Conservation (phyloP, 2,329 filamentous ascomycete species). For the Aspergillus persii region DNA sequence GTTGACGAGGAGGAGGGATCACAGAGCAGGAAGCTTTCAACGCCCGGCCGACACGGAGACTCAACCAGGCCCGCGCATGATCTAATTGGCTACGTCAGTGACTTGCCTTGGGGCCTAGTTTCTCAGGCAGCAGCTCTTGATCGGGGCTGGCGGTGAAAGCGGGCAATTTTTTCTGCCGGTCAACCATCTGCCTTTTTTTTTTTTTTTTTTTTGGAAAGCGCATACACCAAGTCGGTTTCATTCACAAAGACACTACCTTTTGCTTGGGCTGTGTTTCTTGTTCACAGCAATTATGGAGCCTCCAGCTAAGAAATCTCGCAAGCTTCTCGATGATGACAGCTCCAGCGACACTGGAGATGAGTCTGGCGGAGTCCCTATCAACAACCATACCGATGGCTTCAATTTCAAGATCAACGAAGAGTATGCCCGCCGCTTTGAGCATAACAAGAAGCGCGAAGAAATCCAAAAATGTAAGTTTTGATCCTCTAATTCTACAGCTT, state of each 20-base stretch:
- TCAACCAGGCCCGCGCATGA: conserved; percentile 18
- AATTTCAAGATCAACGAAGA: conserved; percentile 83
- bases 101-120: conserved; percentile 14
- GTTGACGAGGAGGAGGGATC: conserved; percentile 12
- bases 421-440: conserved; percentile 83
- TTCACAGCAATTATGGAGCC: conserved; percentile 36
- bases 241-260: not conserved
- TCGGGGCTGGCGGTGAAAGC: conserved; percentile 23
- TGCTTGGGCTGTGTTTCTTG: not conserved
- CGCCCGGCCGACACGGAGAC: conserved; percentile 19
- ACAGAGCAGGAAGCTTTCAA: conserved; percentile 12
- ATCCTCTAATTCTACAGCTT: not conserved
- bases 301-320: conserved; percentile 41
- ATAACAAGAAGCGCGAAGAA: conserved; percentile 97
- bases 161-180: conserved; percentile 30
- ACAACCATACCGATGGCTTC: conserved; percentile 30
- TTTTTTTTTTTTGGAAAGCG: not conserved
- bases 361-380: conserved; percentile 40
- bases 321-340: conserved; percentile 40
- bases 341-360: conserved; percentile 40
- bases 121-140: conserved; percentile 15
- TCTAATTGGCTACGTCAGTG: conserved; percentile 40
- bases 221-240: not conserved
- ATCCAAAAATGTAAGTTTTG: conserved; percentile 51
- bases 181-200: conserved; percentile 18